A percentile compares a stretch with the other conserved stretches of the same genome.
Evolutionary conservation across 139 green algal genomes (phyloP).

Genomic region (Coelastrella sp.): DNA sequence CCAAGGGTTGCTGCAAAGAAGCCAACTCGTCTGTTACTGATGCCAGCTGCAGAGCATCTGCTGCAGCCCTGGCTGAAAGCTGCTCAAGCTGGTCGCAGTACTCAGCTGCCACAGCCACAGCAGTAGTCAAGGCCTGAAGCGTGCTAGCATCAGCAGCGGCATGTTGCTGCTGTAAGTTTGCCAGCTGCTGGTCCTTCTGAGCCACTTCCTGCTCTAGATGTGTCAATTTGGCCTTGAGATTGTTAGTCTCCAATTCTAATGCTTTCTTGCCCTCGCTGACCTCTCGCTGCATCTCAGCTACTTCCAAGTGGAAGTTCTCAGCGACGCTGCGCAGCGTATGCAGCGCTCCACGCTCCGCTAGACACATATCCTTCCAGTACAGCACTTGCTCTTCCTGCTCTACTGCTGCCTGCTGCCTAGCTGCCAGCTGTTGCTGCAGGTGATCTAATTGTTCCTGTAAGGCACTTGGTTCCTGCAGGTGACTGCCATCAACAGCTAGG

Average conservation of each 20-base stretch:
- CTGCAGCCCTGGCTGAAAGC: not conserved
- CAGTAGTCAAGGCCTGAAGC: not conserved
- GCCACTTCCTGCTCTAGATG: not conserved
- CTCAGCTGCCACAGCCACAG: not conserved
- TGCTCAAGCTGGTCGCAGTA: not conserved
- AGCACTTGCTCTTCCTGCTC: not conserved
- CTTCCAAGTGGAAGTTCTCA: not conserved
- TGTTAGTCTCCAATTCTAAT: not conserved
- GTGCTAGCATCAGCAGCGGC: not conserved
- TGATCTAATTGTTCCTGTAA: not conserved
- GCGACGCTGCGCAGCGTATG: not conserved
- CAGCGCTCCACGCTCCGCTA: not conserved
- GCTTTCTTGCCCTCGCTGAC: not conserved
- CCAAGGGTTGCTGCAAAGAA: not conserved
- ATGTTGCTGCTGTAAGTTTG: not conserved
- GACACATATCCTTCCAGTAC: not conserved
- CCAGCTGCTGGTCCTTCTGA: not conserved
- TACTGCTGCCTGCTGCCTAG: not conserved
- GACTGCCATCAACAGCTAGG: not conserved
- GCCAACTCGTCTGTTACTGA: not conserved
- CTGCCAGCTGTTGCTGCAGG: conserved; percentile 22
- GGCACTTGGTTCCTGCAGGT: not conserved
- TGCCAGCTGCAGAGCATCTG: conserved; percentile 1
- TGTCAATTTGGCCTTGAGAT: not conserved
- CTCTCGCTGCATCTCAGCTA: not conserved